Base-by-base conservation (phyloP, 2,329 filamentous ascomycete genomes). In the Truncatella angustata region DNA sequence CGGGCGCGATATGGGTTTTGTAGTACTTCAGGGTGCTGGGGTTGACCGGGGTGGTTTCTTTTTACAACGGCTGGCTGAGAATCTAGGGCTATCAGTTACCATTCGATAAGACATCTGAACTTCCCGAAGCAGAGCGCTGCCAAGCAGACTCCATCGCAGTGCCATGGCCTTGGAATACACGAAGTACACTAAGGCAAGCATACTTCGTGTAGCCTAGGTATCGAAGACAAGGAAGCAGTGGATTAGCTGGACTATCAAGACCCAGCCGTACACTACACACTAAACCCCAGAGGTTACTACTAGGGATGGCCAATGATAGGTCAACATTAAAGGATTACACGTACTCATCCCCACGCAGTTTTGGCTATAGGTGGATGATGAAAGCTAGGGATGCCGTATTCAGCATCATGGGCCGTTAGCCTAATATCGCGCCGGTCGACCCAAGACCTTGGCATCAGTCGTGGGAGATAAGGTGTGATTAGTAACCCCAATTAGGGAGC, bases 401-500 rank as follows among this genome's bases (percentile, higher is more conserved):
- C 10, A 35, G 43, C 34, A 46, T 10, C 26, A 46, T 34, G 16
- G 43, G 28, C 43, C 43, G 43, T 46, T 46, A 46, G 26, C 43
- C 43, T 35, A 32, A 28, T 30, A 18, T 16, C 34, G 16, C 21
- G 43, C 26, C 24, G 30, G 16, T 46, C 30, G 26, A 46, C 43
- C n/a, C n/a, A 34, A 46, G 43, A n/a, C 28, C 43, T 46, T 46
- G 43, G 43, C 43, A 20, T 46, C n/a, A 34, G 7, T 34, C 11
- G 43, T 24, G 26, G 16, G 16, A 46, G 43, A 46, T 46, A 46
- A 46, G 43, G 43, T 35, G 28, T 34, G 30, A n/a, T 35, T 26
- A 28, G 43, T 46, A 46, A 20, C 30, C 43, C 43, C 26, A 10
- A 16, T 46, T 46, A 46, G 43, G 43, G 24, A 46, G 43, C 28